Percentiles rank a stretch among this genome's conserved stretches.
phyloP scores from a whole-genome alignment of 2,329 filamentous ascomycete genomes.

The Fonsecaea monophora region DNA sequence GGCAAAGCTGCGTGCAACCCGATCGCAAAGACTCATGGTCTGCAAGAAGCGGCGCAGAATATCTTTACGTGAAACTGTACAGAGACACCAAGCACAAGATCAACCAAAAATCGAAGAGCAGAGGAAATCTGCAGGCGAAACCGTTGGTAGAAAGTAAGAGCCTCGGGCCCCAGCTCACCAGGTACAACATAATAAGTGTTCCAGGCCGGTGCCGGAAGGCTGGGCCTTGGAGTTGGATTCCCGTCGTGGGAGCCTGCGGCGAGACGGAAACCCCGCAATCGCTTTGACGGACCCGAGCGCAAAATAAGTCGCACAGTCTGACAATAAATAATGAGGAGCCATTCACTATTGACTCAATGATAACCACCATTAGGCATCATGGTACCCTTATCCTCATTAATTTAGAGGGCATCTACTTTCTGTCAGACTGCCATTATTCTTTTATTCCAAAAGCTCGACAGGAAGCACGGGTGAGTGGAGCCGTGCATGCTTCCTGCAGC shows the following conservation, averaged over 20 bases:
- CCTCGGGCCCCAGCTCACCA: constrained; percentile 9
- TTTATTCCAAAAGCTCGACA: background rate
- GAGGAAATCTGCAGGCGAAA: background rate
- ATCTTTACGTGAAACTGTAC: constrained; percentile 16
- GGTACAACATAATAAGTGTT: background rate
- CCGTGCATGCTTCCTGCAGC: background rate
- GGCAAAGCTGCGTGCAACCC: constrained; percentile 22
- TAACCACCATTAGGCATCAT: too few species aligned
- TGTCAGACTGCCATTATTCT: too few species aligned
- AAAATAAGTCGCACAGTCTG: background rate
- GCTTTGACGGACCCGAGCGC: background rate
- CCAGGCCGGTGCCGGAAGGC: constrained; percentile 17
- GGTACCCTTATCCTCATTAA: too few species aligned
- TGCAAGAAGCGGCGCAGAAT: constrained; percentile 4
- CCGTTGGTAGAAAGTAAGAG: constrained; percentile 9
- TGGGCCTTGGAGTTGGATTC: constrained; percentile 5
- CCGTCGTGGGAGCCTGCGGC: background rate
- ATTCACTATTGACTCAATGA: too few species aligned
- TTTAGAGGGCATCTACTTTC: too few species aligned
- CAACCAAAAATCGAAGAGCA: background rate
- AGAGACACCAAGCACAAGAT: constrained; percentile 4
- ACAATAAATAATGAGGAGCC: too few species aligned
- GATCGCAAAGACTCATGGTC: constrained; percentile 30
- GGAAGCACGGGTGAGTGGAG: constrained; percentile 1
- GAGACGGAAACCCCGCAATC: constrained; percentile 20